Percentiles rank a stretch among this genome's conserved stretches.
Conservation (phyloP, 176 grass and related monocot species). For the Thinopyrum elongatum region DNA sequence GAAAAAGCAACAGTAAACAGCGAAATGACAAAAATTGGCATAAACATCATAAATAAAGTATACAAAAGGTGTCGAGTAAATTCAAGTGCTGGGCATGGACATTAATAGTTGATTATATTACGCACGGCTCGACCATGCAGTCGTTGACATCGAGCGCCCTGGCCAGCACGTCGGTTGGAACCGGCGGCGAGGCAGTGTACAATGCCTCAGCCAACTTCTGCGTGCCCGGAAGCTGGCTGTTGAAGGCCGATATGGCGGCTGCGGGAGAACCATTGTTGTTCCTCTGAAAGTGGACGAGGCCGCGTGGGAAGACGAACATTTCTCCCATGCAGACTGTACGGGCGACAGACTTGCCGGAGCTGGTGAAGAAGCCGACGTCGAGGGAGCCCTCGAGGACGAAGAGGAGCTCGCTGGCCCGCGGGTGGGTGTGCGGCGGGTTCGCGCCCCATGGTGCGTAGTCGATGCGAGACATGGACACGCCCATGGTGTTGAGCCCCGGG, state of each 20-base stretch:
- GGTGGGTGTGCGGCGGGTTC: constrained; percentile 52
- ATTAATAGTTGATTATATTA: not conserved
- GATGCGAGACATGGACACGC: constrained; percentile 43
- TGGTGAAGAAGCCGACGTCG: constrained; percentile 36
- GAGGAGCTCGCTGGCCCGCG: constrained; percentile 45
- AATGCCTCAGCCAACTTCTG: constrained; percentile 34
- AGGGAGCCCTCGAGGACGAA: constrained; percentile 39
- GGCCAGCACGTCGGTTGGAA: constrained; percentile 48
- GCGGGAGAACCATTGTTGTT: constrained; percentile 22
- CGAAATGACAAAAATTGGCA: too few species aligned
- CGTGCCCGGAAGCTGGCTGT: constrained; percentile 68
- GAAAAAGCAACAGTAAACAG: too few species aligned
- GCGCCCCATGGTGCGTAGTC: constrained; percentile 39
- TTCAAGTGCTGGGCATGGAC: not conserved
- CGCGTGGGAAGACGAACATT: constrained; percentile 35
- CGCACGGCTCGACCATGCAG: constrained; percentile 33
- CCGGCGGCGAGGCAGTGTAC: constrained; percentile 39
- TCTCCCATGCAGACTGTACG: constrained; percentile 41
- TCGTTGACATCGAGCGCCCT: constrained; percentile 51
- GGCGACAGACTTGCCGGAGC: constrained; percentile 3
- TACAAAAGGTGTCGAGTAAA: not conserved
- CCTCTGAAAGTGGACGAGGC: constrained; percentile 37
- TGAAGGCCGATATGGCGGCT: constrained; percentile 38
- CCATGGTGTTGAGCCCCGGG: constrained; percentile 44
- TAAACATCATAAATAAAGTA: too few species aligned